Evolutionary conservation across 257 asterid species (phyloP).

Genomic region (Fraxinus americana): DNA sequence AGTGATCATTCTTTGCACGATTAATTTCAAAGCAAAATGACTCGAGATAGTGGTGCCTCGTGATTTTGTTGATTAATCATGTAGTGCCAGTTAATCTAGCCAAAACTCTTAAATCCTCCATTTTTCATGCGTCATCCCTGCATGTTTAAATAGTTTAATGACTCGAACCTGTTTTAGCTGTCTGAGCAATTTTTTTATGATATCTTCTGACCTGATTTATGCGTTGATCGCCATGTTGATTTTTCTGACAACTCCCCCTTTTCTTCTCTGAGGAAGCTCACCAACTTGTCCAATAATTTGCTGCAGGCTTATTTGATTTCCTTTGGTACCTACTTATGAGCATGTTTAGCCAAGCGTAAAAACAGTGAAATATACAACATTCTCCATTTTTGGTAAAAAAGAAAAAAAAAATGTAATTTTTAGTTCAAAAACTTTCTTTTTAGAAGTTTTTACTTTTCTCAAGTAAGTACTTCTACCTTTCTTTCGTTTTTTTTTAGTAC

Average conservation of each 20-base stretch:
- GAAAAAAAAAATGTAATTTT: too few relatives aligned
- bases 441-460: neutral
- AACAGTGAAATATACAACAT: neutral
- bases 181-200: neutral
- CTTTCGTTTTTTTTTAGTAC: too few relatives aligned
- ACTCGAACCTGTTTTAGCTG: conserved; percentile 10
- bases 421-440: too few relatives aligned
- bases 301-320: neutral
- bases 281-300: conserved; percentile 11
- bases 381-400: neutral
- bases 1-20: conserved; percentile 34
- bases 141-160: neutral
- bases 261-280: conserved; percentile 15
- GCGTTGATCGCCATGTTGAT: neutral
- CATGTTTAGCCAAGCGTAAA: neutral
- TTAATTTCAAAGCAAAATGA: neutral
- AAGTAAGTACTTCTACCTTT: too few relatives aligned
- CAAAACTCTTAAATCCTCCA: neutral
- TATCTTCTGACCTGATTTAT: neutral
- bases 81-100: neutral
- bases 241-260: neutral
- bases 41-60: neutral
- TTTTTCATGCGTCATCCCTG: neutral
- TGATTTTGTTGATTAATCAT: neutral
- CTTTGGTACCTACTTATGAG: neutral